These are phyloP conservation scores for Trypanosoma cruzi DNA, from an alignment of 208 protist species.

Conservation along the genomic window DNA sequence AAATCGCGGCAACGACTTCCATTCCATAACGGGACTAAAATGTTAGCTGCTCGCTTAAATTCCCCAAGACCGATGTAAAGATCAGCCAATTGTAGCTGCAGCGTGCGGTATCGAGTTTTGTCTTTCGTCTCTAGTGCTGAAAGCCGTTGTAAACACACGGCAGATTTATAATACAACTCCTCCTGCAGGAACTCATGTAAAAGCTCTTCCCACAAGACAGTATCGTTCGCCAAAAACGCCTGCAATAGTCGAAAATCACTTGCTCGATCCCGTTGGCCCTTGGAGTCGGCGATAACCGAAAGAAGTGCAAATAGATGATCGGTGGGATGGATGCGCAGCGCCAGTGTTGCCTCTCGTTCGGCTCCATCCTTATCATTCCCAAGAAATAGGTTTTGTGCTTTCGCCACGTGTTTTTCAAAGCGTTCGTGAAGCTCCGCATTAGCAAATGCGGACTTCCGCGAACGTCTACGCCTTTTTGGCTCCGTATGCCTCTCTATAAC, in stretches of 20 bases:
- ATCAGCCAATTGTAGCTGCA: conserved; percentile 87
- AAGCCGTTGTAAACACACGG: conserved; percentile 85
- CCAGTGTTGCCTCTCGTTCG: conserved; percentile 63
- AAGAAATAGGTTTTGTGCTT: conserved; percentile 73
- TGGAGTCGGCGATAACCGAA: conserved; percentile 78
- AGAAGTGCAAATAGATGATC: conserved; percentile 84
- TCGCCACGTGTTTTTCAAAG: conserved; percentile 70
- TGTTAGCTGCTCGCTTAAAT: conserved; percentile 62
- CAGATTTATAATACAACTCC: conserved; percentile 86
- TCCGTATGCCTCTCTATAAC: conserved; percentile 29
- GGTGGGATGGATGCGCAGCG: conserved; percentile 80
- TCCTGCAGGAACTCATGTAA: conserved; percentile 84
- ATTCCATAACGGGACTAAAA: conserved; percentile 80
- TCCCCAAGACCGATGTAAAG: conserved; percentile 87
- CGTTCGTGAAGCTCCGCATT: conserved; percentile 44
- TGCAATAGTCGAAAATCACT: conserved; percentile 89
- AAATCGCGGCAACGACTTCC: conserved; percentile 79
- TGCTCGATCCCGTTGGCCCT: conserved; percentile 79
- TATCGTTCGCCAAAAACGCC: conserved; percentile 81
- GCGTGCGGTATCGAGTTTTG: conserved; percentile 55
- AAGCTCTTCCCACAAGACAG: conserved; percentile 83
- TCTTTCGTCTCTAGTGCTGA: conserved; percentile 65
- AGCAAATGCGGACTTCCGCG: conserved; percentile 37
- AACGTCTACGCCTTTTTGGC: conserved; percentile 12
- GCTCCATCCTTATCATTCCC: conserved; percentile 54